Evolutionary conservation across 1,284 basidiomycete species (phyloP).

Genomic region (Phylloboletellus chloephorus): DNA sequence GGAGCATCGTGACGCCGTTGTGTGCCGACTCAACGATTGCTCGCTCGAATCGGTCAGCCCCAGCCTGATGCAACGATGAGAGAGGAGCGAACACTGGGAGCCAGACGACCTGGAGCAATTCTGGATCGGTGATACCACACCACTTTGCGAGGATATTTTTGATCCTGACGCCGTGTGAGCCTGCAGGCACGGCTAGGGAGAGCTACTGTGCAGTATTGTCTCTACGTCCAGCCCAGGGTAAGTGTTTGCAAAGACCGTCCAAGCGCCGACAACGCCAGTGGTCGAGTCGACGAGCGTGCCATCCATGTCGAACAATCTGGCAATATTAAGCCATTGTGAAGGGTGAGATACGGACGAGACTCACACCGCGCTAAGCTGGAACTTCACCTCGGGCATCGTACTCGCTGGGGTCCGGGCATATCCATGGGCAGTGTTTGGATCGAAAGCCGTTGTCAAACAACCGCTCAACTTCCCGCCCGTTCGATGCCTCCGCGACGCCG

Average conservation of each 20-base stretch:
- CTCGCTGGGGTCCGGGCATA: background rate
- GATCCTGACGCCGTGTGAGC: slow-evolving; percentile 76
- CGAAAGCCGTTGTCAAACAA: slow-evolving; percentile 28
- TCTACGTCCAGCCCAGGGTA: slow-evolving; percentile 62
- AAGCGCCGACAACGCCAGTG: slow-evolving; percentile 68
- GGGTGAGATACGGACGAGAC: slow-evolving; percentile 16
- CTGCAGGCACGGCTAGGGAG: slow-evolving; percentile 35
- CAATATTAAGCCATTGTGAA: slow-evolving; percentile 11
- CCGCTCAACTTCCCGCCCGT: slow-evolving; percentile 6
- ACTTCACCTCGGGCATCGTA: slow-evolving; percentile 43
- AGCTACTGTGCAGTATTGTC: slow-evolving; percentile 56
- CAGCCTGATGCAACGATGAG: slow-evolving; percentile 38
- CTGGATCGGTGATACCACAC: slow-evolving; percentile 65
- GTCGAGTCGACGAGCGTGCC: slow-evolving; percentile 74
- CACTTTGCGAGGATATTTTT: slow-evolving; percentile 70
- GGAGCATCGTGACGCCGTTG: slow-evolving; percentile 57
- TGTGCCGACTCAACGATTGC: slow-evolving; percentile 56
- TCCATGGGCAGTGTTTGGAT: slow-evolving; percentile 21
- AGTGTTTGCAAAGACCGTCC: slow-evolving; percentile 57
- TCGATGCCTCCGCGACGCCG: slow-evolving; percentile 69
- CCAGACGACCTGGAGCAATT: slow-evolving; percentile 55
- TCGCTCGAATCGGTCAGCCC: slow-evolving; percentile 62
- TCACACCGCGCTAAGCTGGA: slow-evolving; percentile 54
- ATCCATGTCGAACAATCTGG: slow-evolving; percentile 74
- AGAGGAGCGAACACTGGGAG: background rate